phyloP scores from a whole-genome alignment of 2,329 filamentous ascomycete genomes.

The Leptoxyphium fumago region DNA sequence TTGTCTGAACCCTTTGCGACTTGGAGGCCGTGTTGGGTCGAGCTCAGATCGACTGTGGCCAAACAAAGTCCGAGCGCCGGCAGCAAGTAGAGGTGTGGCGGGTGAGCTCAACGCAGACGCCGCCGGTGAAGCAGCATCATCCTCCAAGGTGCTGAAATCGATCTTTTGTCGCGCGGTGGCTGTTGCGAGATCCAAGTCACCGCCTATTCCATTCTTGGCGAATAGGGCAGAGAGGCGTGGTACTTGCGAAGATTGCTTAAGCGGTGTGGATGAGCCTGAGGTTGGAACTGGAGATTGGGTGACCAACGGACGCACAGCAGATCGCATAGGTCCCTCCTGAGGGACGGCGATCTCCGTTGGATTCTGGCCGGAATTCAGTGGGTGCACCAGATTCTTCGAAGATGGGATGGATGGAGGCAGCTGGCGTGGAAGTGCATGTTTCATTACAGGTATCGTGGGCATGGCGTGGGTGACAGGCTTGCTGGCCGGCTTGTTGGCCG shows the following conservation, averaged over 20 bases:
- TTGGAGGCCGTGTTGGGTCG: constrained; percentile 4
- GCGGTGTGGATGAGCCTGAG: constrained; percentile 5
- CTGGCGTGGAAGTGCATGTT: constrained; percentile 5
- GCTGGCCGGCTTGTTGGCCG: not conserved
- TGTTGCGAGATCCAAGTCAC: constrained; percentile 20
- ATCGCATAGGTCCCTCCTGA: constrained; percentile 5
- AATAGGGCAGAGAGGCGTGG: constrained; percentile 28
- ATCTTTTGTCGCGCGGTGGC: constrained; percentile 17
- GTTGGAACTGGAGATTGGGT: constrained; percentile 1
- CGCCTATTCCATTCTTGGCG: constrained; percentile 27
- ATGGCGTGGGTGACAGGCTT: not conserved
- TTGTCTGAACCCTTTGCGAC: constrained; percentile 16
- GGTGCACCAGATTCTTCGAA: not conserved
- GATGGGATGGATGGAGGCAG: constrained; percentile 1
- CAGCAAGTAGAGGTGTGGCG: constrained; percentile 1
- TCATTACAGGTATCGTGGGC: not conserved
- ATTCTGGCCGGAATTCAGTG: not conserved
- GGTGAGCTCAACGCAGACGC: constrained; percentile 4
- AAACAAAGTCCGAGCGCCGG: constrained; percentile 6
- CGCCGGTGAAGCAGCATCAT: constrained; percentile 5
- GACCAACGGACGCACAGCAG: not conserved
- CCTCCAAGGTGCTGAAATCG: constrained; percentile 19
- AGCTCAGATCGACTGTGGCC: not conserved
- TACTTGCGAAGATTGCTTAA: constrained; percentile 24
- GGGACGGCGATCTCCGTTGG: constrained; percentile 4